These are phyloP conservation scores for Suillus clintonianus DNA, from an alignment of 768 basidiomycete genomes.

Conservation along the genomic window DNA sequence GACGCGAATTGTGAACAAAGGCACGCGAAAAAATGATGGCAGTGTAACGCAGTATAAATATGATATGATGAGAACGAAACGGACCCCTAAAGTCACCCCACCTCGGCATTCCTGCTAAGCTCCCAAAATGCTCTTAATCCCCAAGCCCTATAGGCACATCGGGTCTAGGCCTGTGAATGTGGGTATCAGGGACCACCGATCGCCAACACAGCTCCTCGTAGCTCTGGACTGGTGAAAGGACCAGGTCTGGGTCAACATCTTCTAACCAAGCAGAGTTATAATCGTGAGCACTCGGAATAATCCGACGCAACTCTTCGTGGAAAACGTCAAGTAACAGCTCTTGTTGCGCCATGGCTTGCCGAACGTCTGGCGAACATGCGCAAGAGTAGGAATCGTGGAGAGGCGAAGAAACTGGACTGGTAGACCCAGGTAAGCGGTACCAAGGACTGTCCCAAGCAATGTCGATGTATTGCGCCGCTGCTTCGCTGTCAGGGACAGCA, in stretches of 20 bases:
- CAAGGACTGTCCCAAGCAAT: constrained; percentile 43
- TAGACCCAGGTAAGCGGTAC: constrained; percentile 31
- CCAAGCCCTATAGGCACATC: constrained; percentile 33
- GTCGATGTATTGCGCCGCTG: constrained; percentile 37
- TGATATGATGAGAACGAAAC: not conserved
- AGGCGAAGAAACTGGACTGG: constrained; percentile 23
- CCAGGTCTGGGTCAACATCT: constrained; percentile 28
- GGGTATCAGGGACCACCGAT: constrained; percentile 23
- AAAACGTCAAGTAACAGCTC: constrained; percentile 35
- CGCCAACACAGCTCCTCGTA: constrained; percentile 33
- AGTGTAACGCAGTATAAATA: not conserved
- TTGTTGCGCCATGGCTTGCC: constrained; percentile 33
- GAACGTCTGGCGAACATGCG: constrained; percentile 34
- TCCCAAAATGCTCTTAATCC: constrained; percentile 19
- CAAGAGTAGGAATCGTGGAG: constrained; percentile 19
- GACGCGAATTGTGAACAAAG: not conserved
- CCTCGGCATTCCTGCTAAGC: not conserved
- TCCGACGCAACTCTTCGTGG: constrained; percentile 28
- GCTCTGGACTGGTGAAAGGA: constrained; percentile 27
- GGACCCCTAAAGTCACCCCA: not conserved
- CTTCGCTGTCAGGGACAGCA: constrained; percentile 26
- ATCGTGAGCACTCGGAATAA: constrained; percentile 15
- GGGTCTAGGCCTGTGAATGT: constrained; percentile 14
- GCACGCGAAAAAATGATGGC: not conserved
- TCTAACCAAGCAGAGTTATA: constrained; percentile 30